These are phyloP conservation scores for Hymenotorrendiella dingleyae DNA, from an alignment of 2,329 filamentous ascomycete species.

Conservation along the genomic window DNA sequence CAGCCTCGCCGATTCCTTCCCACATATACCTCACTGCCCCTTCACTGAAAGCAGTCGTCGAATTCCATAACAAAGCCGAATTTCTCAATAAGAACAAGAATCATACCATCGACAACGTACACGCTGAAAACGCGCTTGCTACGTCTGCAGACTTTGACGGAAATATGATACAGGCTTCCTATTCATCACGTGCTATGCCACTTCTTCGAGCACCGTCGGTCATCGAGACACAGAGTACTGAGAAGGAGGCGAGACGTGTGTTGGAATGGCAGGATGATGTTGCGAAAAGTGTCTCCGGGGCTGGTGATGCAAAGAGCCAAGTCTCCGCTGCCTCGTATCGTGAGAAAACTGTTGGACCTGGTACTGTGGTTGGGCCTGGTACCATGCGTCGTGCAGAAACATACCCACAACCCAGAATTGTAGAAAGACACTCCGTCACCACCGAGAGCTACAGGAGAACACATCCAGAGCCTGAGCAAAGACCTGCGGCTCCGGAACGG, in stretches of 20 bases:
- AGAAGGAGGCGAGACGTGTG: conserved; percentile 33
- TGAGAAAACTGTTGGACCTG: too few relatives aligned
- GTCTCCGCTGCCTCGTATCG: neutral
- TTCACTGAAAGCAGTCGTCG: conserved; percentile 57
- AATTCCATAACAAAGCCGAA: conserved; percentile 57
- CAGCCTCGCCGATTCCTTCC: conserved; percentile 44
- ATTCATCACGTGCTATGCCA: conserved; percentile 31
- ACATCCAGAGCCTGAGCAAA: neutral
- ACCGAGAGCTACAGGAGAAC: conserved; percentile 6
- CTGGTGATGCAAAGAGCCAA: neutral
- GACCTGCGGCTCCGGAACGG: neutral
- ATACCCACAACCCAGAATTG: neutral
- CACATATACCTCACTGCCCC: conserved; percentile 55
- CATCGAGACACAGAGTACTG: conserved; percentile 23
- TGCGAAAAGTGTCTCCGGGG: conserved; percentile 22
- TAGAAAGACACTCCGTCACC: conserved; percentile 5
- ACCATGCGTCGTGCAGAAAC: conserved; percentile 5
- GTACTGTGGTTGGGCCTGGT: neutral
- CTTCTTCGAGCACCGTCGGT: neutral
- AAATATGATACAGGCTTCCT: conserved; percentile 77
- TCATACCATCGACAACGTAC: conserved; percentile 5
- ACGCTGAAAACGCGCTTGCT: conserved; percentile 31
- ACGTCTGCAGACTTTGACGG: conserved; percentile 74
- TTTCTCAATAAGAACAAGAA: conserved; percentile 8
- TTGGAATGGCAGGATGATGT: conserved; percentile 39